Percentiles rank a stretch among this genome's conserved stretches.
Conservation (phyloP, 306 rosid species). For the Senna tora region DNA sequence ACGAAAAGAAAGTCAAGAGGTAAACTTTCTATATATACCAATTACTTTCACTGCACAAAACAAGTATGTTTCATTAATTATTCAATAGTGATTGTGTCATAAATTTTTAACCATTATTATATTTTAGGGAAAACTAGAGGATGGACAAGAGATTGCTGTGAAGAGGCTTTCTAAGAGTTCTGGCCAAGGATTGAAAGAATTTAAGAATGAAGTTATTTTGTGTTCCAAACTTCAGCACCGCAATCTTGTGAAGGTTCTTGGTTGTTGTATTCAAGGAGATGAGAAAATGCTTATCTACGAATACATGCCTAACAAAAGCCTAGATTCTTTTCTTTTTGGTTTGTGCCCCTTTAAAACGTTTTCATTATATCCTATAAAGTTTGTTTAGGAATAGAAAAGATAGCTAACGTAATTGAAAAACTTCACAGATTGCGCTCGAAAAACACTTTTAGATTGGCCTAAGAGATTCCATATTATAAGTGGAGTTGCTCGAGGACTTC, state of each 20-base stretch:
- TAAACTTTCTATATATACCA: neutral
- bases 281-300: slow-evolving; percentile 38
- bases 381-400: neutral
- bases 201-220: slow-evolving; percentile 37
- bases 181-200: slow-evolving; percentile 16
- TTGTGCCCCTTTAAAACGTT: neutral
- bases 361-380: no score
- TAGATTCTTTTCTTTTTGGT: slow-evolving; percentile 34
- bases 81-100: no score
- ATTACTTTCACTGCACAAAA: no score
- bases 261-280: slow-evolving; percentile 25
- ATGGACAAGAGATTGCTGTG: slow-evolving; percentile 27
- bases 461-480: neutral
- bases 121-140: slow-evolving; percentile 25
- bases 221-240: slow-evolving; percentile 43
- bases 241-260: slow-evolving; percentile 35
- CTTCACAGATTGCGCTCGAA: neutral
- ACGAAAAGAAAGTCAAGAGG: slow-evolving; percentile 19
- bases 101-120: no score
- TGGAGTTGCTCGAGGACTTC: slow-evolving; percentile 27
- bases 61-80: no score
- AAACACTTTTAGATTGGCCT: slow-evolving; percentile 12
- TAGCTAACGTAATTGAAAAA: neutral
- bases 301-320: slow-evolving; percentile 40
- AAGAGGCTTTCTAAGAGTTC: slow-evolving; percentile 25